phyloP scores from a whole-genome alignment of 1,139 yeast genomes.

The Chernovozyma aurita region DNA sequence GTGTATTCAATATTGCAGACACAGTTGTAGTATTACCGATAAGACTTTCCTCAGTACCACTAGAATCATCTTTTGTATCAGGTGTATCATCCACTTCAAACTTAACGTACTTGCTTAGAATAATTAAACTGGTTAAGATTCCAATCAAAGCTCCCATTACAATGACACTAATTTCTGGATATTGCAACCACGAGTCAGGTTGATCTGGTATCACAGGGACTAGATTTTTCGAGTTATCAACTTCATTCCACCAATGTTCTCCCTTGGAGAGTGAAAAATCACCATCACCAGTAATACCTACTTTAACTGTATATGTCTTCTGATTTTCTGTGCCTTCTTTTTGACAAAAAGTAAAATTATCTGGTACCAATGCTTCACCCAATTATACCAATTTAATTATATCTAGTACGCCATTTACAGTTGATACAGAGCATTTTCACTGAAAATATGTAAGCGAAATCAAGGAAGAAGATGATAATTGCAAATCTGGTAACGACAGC shows the following conservation, averaged over 20 bases:
- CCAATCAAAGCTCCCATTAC: conserved; percentile 22
- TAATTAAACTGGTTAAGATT: conserved; percentile 23
- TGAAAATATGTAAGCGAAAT: conserved; percentile 14
- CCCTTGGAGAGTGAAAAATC: conserved; percentile 1
- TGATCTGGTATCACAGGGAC: conserved; percentile 11
- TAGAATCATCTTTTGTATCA: neutral
- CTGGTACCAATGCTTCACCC: conserved; percentile 23
- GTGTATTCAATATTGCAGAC: neutral
- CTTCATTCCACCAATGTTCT: conserved; percentile 22
- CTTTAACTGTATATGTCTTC: conserved; percentile 6
- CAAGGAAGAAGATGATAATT: conserved; percentile 14
- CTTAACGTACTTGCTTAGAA: conserved; percentile 21
- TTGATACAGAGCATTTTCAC: conserved; percentile 16
- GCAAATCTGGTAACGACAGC: conserved; percentile 15
- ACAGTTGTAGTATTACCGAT: conserved; percentile 1
- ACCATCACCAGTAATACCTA: conserved; percentile 8
- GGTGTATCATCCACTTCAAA: conserved; percentile 8
- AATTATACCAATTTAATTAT: conserved; percentile 22
- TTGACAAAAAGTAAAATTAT: conserved; percentile 14
- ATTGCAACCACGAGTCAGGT: conserved; percentile 42
- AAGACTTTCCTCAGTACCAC: neutral
- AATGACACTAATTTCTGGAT: conserved; percentile 24
- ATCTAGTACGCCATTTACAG: conserved; percentile 12
- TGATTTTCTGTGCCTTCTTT: conserved; percentile 11
- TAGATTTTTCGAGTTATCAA: neutral